A percentile compares a stretch with the other conserved stretches of the same genome.
Evolutionary conservation across 441 rosid species (phyloP).

Genomic region (Jatropha podagrica): DNA sequence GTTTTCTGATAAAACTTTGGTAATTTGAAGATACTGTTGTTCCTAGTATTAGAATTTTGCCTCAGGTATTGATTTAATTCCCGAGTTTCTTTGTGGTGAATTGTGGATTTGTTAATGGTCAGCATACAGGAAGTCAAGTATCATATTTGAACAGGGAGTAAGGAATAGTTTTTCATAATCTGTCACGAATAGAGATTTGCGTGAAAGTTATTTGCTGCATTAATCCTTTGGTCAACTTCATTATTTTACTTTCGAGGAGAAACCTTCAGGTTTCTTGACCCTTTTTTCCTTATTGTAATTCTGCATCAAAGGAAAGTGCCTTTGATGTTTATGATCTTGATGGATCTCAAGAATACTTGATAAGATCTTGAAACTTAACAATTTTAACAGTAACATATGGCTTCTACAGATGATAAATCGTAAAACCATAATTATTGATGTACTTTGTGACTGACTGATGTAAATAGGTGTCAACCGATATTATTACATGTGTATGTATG

Average conservation of each 20-base stretch:
- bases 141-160: neutral
- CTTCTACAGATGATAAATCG: neutral
- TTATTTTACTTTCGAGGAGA: neutral
- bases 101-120: neutral
- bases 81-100: neutral
- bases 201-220: neutral
- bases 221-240: constrained; percentile 3
- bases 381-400: neutral
- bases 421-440: neutral
- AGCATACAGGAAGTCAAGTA: neutral
- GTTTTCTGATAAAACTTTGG: neutral
- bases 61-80: neutral
- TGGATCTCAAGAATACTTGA: neutral
- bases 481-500: constrained; percentile 81
- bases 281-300: neutral
- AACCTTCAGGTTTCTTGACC: neutral
- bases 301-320: neutral
- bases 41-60: neutral
- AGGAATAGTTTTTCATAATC: neutral
- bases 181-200: neutral
- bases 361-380: neutral
- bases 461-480: constrained; percentile 87
- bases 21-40: constrained; percentile 2
- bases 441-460: constrained; percentile 10
- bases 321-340: constrained; percentile 12